Conservation (phyloP, 305 asterid genomes). For the Fraxinus greggii region DNA sequence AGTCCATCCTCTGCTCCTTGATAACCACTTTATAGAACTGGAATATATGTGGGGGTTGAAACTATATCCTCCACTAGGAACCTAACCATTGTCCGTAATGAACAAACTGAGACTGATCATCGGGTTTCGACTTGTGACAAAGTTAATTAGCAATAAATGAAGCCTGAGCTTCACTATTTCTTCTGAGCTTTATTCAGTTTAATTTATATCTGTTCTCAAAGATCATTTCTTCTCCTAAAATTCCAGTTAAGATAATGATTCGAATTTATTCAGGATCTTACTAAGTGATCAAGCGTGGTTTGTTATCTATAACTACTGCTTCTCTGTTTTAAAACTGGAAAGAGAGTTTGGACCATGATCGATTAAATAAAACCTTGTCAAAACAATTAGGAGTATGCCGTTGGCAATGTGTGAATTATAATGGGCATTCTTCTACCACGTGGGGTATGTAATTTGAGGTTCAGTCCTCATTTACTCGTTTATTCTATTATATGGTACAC, state of each 20-base stretch:
- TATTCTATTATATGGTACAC: not conserved
- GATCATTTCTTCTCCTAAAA: not conserved
- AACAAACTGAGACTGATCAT: slow-evolving; percentile 15
- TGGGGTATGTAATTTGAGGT: not conserved
- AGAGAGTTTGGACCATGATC: slow-evolving; percentile 14
- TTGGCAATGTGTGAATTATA: slow-evolving; percentile 9
- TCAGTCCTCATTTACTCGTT: not conserved
- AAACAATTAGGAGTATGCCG: slow-evolving; percentile 4
- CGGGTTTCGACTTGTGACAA: slow-evolving; percentile 14
- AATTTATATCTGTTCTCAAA: not conserved
- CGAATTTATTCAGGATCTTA: not conserved
- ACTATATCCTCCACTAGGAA: not conserved
- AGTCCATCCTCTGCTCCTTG: not conserved
- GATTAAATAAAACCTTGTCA: slow-evolving; percentile 13
- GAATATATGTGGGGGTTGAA: not conserved
- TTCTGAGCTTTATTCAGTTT: slow-evolving; percentile 17
- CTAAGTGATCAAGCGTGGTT: not conserved
- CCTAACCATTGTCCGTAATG: not conserved
- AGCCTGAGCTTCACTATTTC: slow-evolving; percentile 13
- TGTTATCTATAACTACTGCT: not conserved
- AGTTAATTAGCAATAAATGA: slow-evolving; percentile 5
- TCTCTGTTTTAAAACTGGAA: not conserved
- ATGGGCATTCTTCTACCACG: not conserved
- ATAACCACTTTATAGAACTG: not conserved
- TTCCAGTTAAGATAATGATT: slow-evolving; percentile 1